These are phyloP conservation scores for Cytauxzoon felis DNA, from an alignment of 169 alveolate genomes.

Conservation along the genomic window DNA sequence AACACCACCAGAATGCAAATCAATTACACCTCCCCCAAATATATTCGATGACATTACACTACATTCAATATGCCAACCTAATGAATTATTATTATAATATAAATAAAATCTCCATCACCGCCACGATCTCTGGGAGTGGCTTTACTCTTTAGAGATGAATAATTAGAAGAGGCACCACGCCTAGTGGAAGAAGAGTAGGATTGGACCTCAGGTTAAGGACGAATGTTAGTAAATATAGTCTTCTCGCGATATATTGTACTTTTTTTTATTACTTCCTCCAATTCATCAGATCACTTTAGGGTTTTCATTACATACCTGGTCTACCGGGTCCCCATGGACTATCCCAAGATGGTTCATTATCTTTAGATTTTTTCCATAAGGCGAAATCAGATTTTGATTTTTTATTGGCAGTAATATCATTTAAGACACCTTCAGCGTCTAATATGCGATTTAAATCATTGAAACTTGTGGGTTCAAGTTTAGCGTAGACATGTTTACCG, in stretches of 20 bases:
- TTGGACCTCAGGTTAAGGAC: no score
- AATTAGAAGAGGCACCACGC: no score
- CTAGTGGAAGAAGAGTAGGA: no score
- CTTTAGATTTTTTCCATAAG: conserved; percentile 95
- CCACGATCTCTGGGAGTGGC: not conserved
- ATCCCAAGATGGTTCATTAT: conserved; percentile 96
- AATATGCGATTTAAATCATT: conserved; percentile 72
- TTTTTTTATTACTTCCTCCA: no score
- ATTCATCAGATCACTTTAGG: no score
- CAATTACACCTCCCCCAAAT: conserved; percentile 87
- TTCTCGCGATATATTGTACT: no score
- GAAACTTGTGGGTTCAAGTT: conserved; percentile 88
- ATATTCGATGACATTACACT: conserved; percentile 94
- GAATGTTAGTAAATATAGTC: no score
- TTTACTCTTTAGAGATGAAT: not conserved
- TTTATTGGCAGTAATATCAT: conserved; percentile 85
- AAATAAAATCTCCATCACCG: not conserved
- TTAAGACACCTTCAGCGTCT: conserved; percentile 92
- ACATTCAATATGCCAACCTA: conserved; percentile 99
- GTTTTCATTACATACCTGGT: conserved; percentile 87
- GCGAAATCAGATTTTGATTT: conserved; percentile 93
- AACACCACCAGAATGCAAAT: conserved; percentile 98
- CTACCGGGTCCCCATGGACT: conserved; percentile 99
- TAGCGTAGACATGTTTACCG: conserved; percentile 87
- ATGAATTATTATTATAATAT: not conserved